A percentile compares a stretch with the other conserved stretches of the same genome.
Conservation (phyloP, 208 protist genomes). For the Acanthamoeba royreba region DNA sequence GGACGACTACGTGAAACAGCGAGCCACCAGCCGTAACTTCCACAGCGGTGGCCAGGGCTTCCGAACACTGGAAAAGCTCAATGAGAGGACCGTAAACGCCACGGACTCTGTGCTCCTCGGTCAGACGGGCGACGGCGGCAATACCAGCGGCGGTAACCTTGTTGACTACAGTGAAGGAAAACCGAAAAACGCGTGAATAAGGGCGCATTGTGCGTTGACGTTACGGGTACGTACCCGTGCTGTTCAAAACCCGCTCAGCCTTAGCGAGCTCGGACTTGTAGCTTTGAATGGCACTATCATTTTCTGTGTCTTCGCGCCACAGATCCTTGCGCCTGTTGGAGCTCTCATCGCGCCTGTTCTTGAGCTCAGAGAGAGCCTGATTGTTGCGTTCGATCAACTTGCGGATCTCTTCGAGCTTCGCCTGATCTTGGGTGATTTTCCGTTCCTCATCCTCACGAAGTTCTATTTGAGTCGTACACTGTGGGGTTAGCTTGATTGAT, state of each 20-base stretch:
- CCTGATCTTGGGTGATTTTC: neutral
- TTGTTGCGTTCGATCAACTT: neutral
- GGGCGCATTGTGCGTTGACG: neutral
- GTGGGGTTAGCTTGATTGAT: too few relatives aligned
- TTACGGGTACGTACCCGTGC: neutral
- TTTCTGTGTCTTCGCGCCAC: neutral
- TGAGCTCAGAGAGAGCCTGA: neutral
- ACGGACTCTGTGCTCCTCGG: constrained; percentile 51
- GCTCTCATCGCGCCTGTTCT: constrained; percentile 62
- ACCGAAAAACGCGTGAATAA: neutral
- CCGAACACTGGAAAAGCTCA: constrained; percentile 88
- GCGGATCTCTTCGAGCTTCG: neutral
- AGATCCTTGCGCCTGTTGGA: neutral
- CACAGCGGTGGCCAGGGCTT: constrained; percentile 79
- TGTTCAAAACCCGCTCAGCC: neutral
- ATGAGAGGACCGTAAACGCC: constrained; percentile 94
- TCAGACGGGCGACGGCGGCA: constrained; percentile 34
- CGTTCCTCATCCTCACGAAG: neutral
- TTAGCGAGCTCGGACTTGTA: neutral
- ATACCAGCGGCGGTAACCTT: constrained; percentile 52
- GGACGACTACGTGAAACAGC: constrained; percentile 97
- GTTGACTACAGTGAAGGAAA: neutral
- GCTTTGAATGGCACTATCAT: neutral
- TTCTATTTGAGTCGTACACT: neutral
- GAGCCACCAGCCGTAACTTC: constrained; percentile 92